Base-by-base conservation (phyloP, 108 stramenopile genomes). In the Skeletonema marinoi region DNA sequence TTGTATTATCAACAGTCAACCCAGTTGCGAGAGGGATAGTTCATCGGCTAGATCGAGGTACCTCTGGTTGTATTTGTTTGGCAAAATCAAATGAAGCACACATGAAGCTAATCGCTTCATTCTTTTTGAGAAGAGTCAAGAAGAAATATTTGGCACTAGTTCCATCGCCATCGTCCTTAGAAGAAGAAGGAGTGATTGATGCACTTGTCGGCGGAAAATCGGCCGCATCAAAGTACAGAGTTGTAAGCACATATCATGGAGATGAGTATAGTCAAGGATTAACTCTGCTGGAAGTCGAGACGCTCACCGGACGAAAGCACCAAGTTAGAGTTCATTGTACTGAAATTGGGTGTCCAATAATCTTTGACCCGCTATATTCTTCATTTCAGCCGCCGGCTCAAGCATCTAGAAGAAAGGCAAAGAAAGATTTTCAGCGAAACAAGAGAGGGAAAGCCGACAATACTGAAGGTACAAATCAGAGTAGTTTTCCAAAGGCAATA, bases 11-110 rank as follows among this genome's bases (percentile, higher is more conserved):
- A 30, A 92, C 90, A 4, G 36, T 94, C 19, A 92, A 90, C 60
- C 86, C 85, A 0, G 83, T 81, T 51, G 86, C 84, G 4, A 71
- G 78, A 25, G 91, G 93, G 3, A 74, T 92, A 46, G 91, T 94
- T 2, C 93, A 94, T 84, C 87, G 93, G 3, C 65, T 94, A 10
- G 93, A 94, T 81, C 81, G 93, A 38, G 93, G 89, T 32, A 87
- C 91, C 3, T 89, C 89, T 0, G 93, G 93, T 25, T 82, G 78
- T 58, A 50, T 94, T 56, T 46, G 91, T 12, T 50, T 92, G 42
- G 90, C 93, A 10, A 94, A 94, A 69, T 88, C 86, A 30, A 79
- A 92, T 68, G 82, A 76, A 11, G 73, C 78, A 41, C 91, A 92
- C 62, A 81, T 90, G n/a, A 65, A 39, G 54, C 73, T 92, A 48